Base-by-base conservation (phyloP, 23 red algal species). In the Agarophyton chilense region DNA sequence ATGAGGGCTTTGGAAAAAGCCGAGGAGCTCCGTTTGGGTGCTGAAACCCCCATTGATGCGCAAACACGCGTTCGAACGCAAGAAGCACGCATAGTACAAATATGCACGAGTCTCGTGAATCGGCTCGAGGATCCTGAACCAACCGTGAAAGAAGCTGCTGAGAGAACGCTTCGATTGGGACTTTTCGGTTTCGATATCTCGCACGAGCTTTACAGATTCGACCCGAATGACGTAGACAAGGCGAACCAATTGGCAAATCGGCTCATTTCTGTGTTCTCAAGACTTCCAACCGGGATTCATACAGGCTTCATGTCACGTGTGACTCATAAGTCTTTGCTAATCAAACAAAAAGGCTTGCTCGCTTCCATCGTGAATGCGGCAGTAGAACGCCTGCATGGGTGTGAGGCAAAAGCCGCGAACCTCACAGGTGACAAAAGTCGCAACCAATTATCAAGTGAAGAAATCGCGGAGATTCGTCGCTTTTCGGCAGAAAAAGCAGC, bases 71-170 rank as follows among this genome's bases (percentile, higher is more conserved):
- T 72, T 9, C 65, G 21, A n/a, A 38, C 36, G 60, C 29, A 41
- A 17, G 87, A 91, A 51, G 26, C 43, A 13, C 63, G 44, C 35
- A 91, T 91, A 50, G 62, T 91, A 32, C 55, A 74, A 33, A 72
- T 91, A 70, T 91, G 87, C 52, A 67, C 56, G n/a, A 55, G 40
- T 55, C 67, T 91, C 22, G 73, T 81, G 8, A 52, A 41, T 47
- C 87, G 87, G n/a, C 58, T 91, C 38, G 87, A 81, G 29, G 87
- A 91, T 32, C 57, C 74, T 13, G 87, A 91, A 79, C 2, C 46
- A 16, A 78, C 87, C 24, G 87, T 91, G 10, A 72, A 73, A 14
- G 87, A 91, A 57, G 57, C 73, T 65, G 63, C 87, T 8, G 87
- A 91, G 62, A 45, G 87, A 31, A 56, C 76, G 10, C 57, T 91